Evolutionary conservation across 2,329 filamentous ascomycete species (phyloP), one percentile per base, ranked within the genome.

Genomic region (Epichloe festucae): DNA sequence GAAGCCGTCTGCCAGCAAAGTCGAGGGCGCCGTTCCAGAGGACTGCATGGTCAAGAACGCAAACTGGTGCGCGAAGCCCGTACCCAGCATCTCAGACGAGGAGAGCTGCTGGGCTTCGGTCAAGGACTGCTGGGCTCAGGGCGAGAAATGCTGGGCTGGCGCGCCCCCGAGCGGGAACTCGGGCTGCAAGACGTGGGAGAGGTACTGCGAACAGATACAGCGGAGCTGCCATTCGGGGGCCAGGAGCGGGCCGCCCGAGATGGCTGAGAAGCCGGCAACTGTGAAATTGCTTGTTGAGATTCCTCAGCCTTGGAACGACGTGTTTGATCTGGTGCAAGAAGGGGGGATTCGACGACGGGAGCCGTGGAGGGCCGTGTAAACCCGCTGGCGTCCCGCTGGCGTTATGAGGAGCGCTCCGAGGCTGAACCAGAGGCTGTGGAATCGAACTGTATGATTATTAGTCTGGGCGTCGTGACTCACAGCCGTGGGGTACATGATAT

Each of bases 1-100:
- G 19, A 53, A 56, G 17, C 52, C 52, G 8, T 51, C 58, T 17
- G 49, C 49, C 38, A 21, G n/a, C 17, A 56, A 57, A 48, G 52
- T 62, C 45, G 52, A 74, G 41, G 81, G 80, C 12, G 64, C 73
- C 12, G 69, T 79, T 49, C 82, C 82, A 0, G 51, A 60, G 1
- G 67, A 72, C 58, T 85, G 79, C 61, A 69, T 86, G 39, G 61
- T 82, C 54, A 78, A 80, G 61, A 87, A 86, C 62, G 84, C 71
- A 53, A 87, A 89, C 69, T 89, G 84, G 84, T 86, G 82, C 65
- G 83, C 75, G 49, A 70, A 74, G 53, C 76, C 85, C 60, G 72
- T 87, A 1, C 63, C 75, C 0, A 59, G 66, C 8, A 87, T 84
- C 67, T 69, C 67, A 4, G 69, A 70, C 44, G 72, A 81, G 61